These are phyloP conservation scores for Platismatia glauca DNA, from an alignment of 495 filamentous ascomycete species.

Conservation along the genomic window DNA sequence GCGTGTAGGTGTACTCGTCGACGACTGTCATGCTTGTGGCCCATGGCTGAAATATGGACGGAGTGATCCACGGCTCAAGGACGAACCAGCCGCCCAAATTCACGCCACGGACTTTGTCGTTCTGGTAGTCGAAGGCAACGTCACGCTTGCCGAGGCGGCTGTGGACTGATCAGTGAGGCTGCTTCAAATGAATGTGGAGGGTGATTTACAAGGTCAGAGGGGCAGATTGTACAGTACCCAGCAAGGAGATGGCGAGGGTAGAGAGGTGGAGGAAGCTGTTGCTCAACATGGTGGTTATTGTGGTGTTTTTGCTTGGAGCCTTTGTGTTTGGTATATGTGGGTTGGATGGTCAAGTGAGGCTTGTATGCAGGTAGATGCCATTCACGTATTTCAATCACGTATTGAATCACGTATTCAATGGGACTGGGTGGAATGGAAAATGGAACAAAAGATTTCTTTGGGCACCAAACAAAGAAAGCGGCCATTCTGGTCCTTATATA, in stretches of 20 bases:
- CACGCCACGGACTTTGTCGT: constrained; percentile 37
- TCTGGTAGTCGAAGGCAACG: constrained; percentile 30
- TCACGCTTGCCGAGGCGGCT: constrained; percentile 33
- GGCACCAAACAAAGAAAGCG: not conserved
- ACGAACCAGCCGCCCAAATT: constrained; percentile 45
- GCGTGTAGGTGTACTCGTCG: constrained; percentile 54
- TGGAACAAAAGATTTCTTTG: not conserved
- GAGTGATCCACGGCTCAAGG: constrained; percentile 57
- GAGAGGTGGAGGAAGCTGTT: constrained; percentile 31
- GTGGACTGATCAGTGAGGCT: constrained; percentile 2
- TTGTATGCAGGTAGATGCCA: constrained; percentile 1
- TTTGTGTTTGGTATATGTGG: constrained; percentile 5
- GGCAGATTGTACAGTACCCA: constrained; percentile 30
- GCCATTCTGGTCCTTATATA: not conserved
- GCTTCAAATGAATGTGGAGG: constrained; percentile 1
- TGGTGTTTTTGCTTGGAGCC: not conserved
- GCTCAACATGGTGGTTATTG: constrained; percentile 31
- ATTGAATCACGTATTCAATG: too few relatives aligned
- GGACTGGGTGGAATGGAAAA: not conserved
- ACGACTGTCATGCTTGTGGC: constrained; percentile 38
- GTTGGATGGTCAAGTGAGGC: not conserved
- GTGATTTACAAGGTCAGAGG: constrained; percentile 30
- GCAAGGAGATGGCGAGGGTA: constrained; percentile 31
- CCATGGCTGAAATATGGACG: constrained; percentile 47
- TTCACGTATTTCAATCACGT: not conserved